A percentile compares a stretch with the other conserved stretches of the same genome.
These are phyloP conservation scores for Mucor velutinosus DNA, from an alignment of 371 early-diverging fungal species.

Conservation along the genomic window DNA sequence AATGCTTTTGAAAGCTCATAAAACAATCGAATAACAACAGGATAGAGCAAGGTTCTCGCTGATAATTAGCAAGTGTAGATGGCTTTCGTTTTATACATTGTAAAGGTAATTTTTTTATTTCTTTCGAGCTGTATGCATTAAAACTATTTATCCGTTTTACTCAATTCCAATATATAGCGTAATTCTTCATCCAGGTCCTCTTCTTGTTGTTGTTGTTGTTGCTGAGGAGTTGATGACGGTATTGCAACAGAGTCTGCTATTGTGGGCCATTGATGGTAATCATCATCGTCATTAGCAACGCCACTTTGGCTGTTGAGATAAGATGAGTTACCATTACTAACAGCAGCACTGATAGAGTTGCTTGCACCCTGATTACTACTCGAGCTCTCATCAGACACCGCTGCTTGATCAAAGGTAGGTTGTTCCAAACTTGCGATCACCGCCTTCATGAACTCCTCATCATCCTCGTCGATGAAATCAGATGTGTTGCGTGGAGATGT, in stretches of 20 bases:
- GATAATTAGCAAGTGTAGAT: too few species aligned
- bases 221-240: not conserved
- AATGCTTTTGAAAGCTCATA: too few species aligned
- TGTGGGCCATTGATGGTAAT: conserved; percentile 15
- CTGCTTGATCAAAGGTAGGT: not conserved
- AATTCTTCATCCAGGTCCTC: conserved; percentile 47
- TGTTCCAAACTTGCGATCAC: conserved; percentile 47
- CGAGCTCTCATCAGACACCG: not conserved
- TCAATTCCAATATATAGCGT: conserved; percentile 43
- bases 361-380: not conserved
- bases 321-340: not conserved
- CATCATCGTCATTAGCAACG: not conserved
- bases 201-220: conserved; percentile 5
- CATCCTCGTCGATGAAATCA: conserved; percentile 35
- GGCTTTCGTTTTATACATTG: too few species aligned
- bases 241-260: not conserved
- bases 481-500: not conserved
- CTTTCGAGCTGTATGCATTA: too few species aligned
- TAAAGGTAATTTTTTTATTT: too few species aligned
- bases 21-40: too few species aligned
- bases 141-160: conserved; percentile 38
- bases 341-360: not conserved
- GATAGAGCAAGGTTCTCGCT: too few species aligned
- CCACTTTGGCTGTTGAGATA: not conserved
- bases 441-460: conserved; percentile 47